Conservation (phyloP, 768 basidiomycete species). For the Hydnomerulius pinastri region DNA sequence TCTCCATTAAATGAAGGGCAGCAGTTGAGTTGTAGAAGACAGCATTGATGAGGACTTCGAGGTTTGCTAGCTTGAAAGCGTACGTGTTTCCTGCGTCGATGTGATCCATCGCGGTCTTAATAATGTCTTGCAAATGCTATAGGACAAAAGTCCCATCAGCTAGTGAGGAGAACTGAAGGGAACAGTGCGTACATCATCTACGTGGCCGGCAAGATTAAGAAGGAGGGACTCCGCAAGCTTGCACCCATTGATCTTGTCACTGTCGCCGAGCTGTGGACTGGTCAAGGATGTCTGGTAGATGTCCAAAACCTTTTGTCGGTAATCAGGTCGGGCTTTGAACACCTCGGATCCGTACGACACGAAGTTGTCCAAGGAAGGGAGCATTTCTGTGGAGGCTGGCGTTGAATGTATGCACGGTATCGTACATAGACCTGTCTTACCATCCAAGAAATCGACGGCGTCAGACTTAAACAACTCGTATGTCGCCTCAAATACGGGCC, state of each 20-base stretch:
- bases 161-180: neutral
- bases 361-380: constrained; percentile 86
- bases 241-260: constrained; percentile 81
- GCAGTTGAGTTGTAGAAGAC: constrained; percentile 83
- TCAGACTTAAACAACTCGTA: constrained; percentile 82
- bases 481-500: constrained; percentile 84
- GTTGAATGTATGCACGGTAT: neutral
- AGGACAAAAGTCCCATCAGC: neutral
- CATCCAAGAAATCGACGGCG: constrained; percentile 85
- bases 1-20: constrained; percentile 75
- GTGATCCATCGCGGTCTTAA: constrained; percentile 59
- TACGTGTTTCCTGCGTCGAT: constrained; percentile 64
- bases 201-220: constrained; percentile 72
- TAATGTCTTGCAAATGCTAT: constrained; percentile 66
- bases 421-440: constrained; percentile 36
- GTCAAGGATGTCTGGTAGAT: constrained; percentile 78
- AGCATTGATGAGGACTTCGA: constrained; percentile 81
- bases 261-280: constrained; percentile 74
- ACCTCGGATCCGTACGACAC: constrained; percentile 79
- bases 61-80: constrained; percentile 70
- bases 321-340: constrained; percentile 72
- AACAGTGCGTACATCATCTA: constrained; percentile 66
- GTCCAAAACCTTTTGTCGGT: constrained; percentile 78
- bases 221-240: constrained; percentile 83
- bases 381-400: constrained; percentile 63